Percentiles rank a stretch among this genome's conserved stretches.
phyloP scores from a whole-genome alignment of 2,329 filamentous ascomycete species.

The Spiromastix sp. region DNA sequence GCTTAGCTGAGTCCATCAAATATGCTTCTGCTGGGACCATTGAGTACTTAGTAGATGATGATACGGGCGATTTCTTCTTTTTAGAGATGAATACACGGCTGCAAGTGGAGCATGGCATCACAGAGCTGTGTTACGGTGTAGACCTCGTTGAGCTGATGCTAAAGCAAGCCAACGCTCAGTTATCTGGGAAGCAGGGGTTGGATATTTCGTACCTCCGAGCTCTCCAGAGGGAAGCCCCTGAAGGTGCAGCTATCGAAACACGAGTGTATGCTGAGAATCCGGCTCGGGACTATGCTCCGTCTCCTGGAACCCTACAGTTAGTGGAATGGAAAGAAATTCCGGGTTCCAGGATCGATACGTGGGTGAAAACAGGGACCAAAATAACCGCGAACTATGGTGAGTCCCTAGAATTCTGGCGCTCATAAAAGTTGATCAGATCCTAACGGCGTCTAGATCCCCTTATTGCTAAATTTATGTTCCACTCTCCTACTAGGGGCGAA shows the following conservation, averaged over 20 bases:
- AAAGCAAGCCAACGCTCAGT: constrained; percentile 42
- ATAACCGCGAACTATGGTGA: constrained; percentile 48
- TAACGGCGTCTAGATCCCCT: constrained; percentile 35
- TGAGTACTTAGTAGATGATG: constrained; percentile 81
- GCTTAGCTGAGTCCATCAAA: constrained; percentile 44
- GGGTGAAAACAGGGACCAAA: constrained; percentile 48
- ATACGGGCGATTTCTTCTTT: constrained; percentile 66
- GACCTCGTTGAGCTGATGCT: constrained; percentile 49
- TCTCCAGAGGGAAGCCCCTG: constrained; percentile 34
- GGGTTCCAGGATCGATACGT: constrained; percentile 51
- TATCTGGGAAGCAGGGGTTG: constrained; percentile 36
- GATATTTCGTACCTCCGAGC: constrained; percentile 29
- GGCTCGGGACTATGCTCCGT: constrained; percentile 47
- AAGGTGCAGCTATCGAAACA: constrained; percentile 43
- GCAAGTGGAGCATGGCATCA: constrained; percentile 50
- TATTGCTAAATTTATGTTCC: constrained; percentile 49
- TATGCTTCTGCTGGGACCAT: constrained; percentile 87
- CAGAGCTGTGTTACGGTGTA: constrained; percentile 45
- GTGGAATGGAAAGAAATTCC: constrained; percentile 44
- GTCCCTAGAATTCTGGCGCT: constrained; percentile 10
- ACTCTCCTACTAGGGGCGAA: constrained; percentile 31
- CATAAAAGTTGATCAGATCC: constrained; percentile 5
- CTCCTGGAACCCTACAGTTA: constrained; percentile 47
- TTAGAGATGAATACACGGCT: constrained; percentile 50
- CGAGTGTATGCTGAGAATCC: constrained; percentile 51